Evolutionary conservation across 2,329 filamentous ascomycete species (phyloP), one percentile per base, ranked within the genome.

Genomic region (Trichophyton schoenleinii): DNA sequence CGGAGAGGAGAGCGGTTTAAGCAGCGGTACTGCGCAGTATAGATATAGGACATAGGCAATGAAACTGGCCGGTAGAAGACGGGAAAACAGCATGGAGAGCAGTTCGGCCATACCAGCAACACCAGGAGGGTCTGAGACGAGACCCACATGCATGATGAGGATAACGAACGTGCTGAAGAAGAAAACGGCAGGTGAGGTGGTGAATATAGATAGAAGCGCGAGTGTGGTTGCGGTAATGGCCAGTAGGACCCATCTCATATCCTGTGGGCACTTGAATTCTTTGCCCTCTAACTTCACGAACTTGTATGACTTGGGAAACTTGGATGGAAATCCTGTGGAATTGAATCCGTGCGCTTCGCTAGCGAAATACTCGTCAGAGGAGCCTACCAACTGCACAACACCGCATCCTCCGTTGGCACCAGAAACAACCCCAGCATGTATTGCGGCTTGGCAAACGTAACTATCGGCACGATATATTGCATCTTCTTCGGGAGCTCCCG

Each of bases 11-110:
- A 96, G 80, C 1, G 85, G 86, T 1, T 73, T 74, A 28, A 96
- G 81, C 0, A 88, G 85, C 53, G 88, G 86, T 3, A 83, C 80
- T 8, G 94, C 82, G 60, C 91, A 91, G 71, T 88, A 91, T 70
- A 86, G 84, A 76, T 91, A 96, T 64, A 96, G 86, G 63, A 94
- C 90, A 77, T 88, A 94, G 46, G 86, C 89, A 64, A 88, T 86
- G 68, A 99, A 96, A 66, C 87, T 85, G 52, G 91, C 91, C 0
- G 94, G 94, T 9, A 99, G 77, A 66, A 95, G 89, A 62, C 89
- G 87, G 63, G 89, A 90, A 28, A 95, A 72, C 2, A 94, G 81
- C 58, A 87, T 83, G 55, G 89, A 92, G 64, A 96, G 79, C 2
- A 96, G 80, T 7, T 81, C 83, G 18, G 88, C 79, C 60, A 91